Conservation (phyloP, 1,284 basidiomycete genomes). For the Pyrrhoderma noxium region DNA sequence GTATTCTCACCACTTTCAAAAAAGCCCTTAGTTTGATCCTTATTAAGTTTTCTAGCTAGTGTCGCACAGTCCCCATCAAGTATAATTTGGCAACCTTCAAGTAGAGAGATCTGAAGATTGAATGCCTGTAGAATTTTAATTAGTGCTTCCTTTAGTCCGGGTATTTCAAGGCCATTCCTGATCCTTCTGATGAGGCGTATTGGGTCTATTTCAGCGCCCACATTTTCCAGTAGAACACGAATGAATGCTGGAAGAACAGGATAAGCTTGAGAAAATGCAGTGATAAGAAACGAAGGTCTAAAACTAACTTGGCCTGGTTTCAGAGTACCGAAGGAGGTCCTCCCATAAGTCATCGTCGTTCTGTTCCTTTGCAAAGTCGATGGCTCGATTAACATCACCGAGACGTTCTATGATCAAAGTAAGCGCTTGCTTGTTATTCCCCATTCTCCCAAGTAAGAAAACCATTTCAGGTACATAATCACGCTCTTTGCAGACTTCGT, state of each 20-base stretch:
- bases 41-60: constrained; percentile 64
- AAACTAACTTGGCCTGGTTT: constrained; percentile 74
- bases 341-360: constrained; percentile 98
- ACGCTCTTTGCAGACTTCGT: constrained; percentile 74
- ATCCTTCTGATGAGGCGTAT: constrained; percentile 91
- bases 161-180: constrained; percentile 93
- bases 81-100: constrained; percentile 87
- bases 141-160: constrained; percentile 86
- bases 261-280: not conserved
- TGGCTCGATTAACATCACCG: constrained; percentile 89
- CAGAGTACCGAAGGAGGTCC: constrained; percentile 89
- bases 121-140: constrained; percentile 98
- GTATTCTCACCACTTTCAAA: constrained; percentile 54
- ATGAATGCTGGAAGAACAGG: constrained; percentile 69
- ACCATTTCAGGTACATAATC: constrained; percentile 97
- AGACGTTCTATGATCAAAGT: constrained; percentile 93
- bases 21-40: constrained; percentile 72
- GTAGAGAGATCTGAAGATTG: constrained; percentile 81
- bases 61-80: constrained; percentile 75
- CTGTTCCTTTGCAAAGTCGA: constrained; percentile 98
- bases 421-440: constrained; percentile 92
- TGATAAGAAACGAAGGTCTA: not conserved
- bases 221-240: constrained; percentile 89
- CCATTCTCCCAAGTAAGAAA: constrained; percentile 94
- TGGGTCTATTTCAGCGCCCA: constrained; percentile 94